Evolutionary conservation across 106 monocot species (phyloP), one percentile per base, ranked within the genome.

Genomic region (Acorus calamus): DNA sequence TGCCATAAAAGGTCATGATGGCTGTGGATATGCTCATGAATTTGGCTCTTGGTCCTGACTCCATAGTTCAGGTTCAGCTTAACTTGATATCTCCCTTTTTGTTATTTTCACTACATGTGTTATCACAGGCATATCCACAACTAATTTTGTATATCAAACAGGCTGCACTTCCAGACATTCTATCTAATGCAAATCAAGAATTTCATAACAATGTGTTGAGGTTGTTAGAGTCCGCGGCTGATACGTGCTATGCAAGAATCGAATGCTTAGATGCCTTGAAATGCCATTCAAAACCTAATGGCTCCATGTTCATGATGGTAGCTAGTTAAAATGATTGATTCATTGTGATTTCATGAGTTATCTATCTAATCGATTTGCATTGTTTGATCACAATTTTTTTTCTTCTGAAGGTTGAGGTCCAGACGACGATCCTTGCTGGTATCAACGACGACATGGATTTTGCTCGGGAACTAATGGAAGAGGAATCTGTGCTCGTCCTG

Each of bases 21-120:
- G 86, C 84, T 11, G 82, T 79, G 7, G 87, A 94, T 71, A 78
- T 75, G 71, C 63, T 94, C 2, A 84, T 94, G 94, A 94, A 94
- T 56, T 79, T 94, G 3, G 71, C 78, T 12, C 57, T 71, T 4
- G 89, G 90, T 11, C 94, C 89, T 47, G 51, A 87, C 42, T 96
- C 90, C n/a, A 70, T 91, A 42, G 65, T 89, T 67, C 89, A 89
- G 83, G 86, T 89, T 46, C 9, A 53, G 44, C 8, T 8, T 60
- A 6, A 11, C 13, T 49, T 13, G 6, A n/a, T 51, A 5, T 53
- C 46, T 11, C 53, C 51, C 52, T 14, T 46, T 6, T 67, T 57
- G n/a, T n/a, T n/a, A 4, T 0, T 4, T 46, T 42, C 2, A 11
- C 3, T 12, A 45, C 4, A 4, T 63, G 41, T 11, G 3, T 7